Base-by-base conservation (phyloP, 805 yeast genomes). In the Jamesozyma spencerorum region DNA sequence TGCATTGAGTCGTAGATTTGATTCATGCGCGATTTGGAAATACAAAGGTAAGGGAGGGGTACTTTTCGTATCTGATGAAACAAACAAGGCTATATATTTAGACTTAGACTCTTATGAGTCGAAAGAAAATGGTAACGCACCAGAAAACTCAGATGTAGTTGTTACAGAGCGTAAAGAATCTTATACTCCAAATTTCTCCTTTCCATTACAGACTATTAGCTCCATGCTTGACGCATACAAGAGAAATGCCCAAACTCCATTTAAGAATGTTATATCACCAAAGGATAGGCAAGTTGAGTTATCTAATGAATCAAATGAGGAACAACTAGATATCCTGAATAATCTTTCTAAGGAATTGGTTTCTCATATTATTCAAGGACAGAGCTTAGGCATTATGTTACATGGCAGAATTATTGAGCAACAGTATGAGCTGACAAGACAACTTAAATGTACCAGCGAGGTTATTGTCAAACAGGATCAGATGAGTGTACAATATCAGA, bases 371-470 rank as follows among this genome's bases (percentile, higher is more conserved):
- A 33, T 45, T 2, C 39, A 48, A 18, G 63, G 55, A 3, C 63
- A 60, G 37, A 50, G 49, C 36, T 50, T 65, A 8, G 71, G 70
- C 0, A 43, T 64, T 1, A 43, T 54, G 19, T 38, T 72, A 34
- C 65, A 66, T 39, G 50, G 57, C 18, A 60, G 71, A 34, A 44
- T 71, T 0, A 36, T 38, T 2, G 58, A 62, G 30, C 76, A 72
- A 47, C 65, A 65, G 33, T 41, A 49, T 11, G 78, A 72, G 45
- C 53, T 71, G 14, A 54, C 60, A 3, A 58, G 62, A 15, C 79
- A 75, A 46, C 46, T 72, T 17, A 44, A 49, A 20, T 43, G 49
- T 13, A 39, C 65, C 0, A 42, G 48, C 26, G 55, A 58, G 7
- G 39, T 64, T 2, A 17, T 47, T 4, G 38, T 42, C 20, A 56